Evolutionary conservation across 305 asterid genomes (phyloP).

Genomic region (Plantago coronopus): DNA sequence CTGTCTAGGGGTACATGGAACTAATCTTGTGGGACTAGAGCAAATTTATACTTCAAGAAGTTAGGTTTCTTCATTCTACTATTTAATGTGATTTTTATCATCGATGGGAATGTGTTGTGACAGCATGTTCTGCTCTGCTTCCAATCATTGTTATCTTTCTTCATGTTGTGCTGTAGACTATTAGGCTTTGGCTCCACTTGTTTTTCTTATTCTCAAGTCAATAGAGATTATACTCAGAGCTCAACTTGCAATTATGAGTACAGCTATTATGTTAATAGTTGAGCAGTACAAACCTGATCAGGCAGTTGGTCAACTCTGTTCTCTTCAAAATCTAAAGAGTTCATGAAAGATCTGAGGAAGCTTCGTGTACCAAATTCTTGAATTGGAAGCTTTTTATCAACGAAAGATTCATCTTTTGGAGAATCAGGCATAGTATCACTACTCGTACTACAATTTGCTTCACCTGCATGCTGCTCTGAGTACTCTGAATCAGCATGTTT

Average conservation of each 20-base stretch:
- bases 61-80: too few species aligned
- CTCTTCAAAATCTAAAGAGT: slow-evolving; percentile 27
- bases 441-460: slow-evolving; percentile 15
- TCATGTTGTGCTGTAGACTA: too few species aligned
- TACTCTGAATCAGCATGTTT: slow-evolving; percentile 26
- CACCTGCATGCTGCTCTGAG: slow-evolving; percentile 24
- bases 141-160: too few species aligned
- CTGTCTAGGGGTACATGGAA: too few species aligned
- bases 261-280: neutral
- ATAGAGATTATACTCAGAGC: neutral
- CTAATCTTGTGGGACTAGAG: too few species aligned
- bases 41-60: too few species aligned
- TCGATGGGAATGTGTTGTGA: too few species aligned
- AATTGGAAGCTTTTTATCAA: slow-evolving; percentile 22
- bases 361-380: slow-evolving; percentile 25
- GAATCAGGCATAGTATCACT: slow-evolving; percentile 21
- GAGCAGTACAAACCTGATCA: slow-evolving; percentile 44
- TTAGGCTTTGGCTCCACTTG: too few species aligned
- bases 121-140: too few species aligned
- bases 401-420: slow-evolving; percentile 26
- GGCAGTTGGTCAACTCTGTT: slow-evolving; percentile 25
- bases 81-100: too few species aligned
- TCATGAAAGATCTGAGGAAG: slow-evolving; percentile 22
- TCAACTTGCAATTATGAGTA: neutral
- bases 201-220: neutral